These are phyloP conservation scores for Aspergillus hancockii DNA, from an alignment of 495 filamentous ascomycete species.

Conservation along the genomic window DNA sequence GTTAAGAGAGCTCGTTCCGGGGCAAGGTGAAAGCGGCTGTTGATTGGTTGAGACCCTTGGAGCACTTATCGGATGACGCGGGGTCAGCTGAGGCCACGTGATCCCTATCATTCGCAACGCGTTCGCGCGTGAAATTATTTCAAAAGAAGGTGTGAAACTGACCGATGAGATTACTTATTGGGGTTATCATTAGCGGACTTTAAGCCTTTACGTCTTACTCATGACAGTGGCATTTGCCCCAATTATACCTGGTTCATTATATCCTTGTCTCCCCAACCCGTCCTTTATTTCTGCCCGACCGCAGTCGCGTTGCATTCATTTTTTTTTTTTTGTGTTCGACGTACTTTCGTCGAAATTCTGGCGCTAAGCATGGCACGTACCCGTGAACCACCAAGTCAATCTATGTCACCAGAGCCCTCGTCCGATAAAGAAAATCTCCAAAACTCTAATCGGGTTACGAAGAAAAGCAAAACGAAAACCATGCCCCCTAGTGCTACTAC, in stretches of 20 bases:
- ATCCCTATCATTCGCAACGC: constrained; percentile 1
- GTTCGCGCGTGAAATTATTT: constrained; percentile 4
- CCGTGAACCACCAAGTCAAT: constrained; percentile 28
- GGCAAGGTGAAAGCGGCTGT: neutral
- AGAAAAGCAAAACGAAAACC: constrained; percentile 26
- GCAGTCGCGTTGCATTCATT: constrained; percentile 10
- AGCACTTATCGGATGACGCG: constrained; percentile 13
- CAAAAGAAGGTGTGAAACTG: neutral
- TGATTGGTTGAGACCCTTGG: constrained; percentile 10
- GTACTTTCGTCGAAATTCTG: constrained; percentile 11
- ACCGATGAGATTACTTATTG: neutral
- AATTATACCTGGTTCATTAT: neutral
- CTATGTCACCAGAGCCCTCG: constrained; percentile 37
- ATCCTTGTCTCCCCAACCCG: neutral
- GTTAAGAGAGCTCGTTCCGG: constrained; percentile 14
- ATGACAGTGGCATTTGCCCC: neutral
- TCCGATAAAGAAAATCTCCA: constrained; percentile 64
- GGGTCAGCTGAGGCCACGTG: constrained; percentile 18
- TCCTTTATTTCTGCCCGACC: neutral
- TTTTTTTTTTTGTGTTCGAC: constrained; percentile 6
- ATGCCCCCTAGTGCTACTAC: constrained; percentile 32
- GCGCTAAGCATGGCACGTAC: constrained; percentile 32
- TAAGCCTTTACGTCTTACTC: neutral
- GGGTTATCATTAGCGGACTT: neutral
- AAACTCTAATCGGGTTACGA: constrained; percentile 15